Evolutionary conservation across 345 rosid genomes (phyloP), one percentile per base, ranked within the genome.

Genomic region (Angophora floribunda): DNA sequence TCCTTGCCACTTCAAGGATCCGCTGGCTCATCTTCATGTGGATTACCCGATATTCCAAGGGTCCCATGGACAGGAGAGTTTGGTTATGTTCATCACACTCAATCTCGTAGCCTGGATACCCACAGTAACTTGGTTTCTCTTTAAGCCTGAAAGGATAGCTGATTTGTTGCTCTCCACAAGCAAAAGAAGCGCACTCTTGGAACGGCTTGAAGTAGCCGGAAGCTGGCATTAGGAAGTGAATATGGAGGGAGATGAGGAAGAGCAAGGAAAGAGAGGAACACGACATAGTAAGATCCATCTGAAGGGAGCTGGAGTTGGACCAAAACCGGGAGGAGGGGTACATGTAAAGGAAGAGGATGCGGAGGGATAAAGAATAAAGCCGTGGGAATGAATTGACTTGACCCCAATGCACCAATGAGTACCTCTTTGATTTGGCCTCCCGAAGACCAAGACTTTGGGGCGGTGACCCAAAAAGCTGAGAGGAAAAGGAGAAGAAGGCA

Each of bases 21-120:
- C n/a, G 75, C 19, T 0, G 0, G 5, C 41, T 13, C 41, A 0
- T 6, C n/a, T n/a, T 0, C 9, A 63, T 3, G 41, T 3, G 41
- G 5, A 63, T n/a, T 4, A 6, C 75, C 19, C 16, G 75, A 63
- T 63, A 63, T 0, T 30, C 11, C 22, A 30, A 2, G 44, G 78
- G 30, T 11, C 1, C 1, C 44, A 65, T 65, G 78, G 44, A 65
- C 1, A 65, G 22, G 9, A 65, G 3, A 44, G 41, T 65, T 21
- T 2, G 44, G 22, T 30, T 7, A 30, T 0, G 5, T 1, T 10
- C 0, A 2, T 65, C 41, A 15, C 44, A 65, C 11, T 4, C 10
- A 17, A 65, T 21, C 44, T 65, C 78, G 4, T 65, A 65, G 41
- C 21, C 78, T 30, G 78, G 78, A 65, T 30, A 15, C 6, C 78